phyloP scores from a whole-genome alignment of 1,284 basidiomycete genomes.

The Wallemia hederae region DNA sequence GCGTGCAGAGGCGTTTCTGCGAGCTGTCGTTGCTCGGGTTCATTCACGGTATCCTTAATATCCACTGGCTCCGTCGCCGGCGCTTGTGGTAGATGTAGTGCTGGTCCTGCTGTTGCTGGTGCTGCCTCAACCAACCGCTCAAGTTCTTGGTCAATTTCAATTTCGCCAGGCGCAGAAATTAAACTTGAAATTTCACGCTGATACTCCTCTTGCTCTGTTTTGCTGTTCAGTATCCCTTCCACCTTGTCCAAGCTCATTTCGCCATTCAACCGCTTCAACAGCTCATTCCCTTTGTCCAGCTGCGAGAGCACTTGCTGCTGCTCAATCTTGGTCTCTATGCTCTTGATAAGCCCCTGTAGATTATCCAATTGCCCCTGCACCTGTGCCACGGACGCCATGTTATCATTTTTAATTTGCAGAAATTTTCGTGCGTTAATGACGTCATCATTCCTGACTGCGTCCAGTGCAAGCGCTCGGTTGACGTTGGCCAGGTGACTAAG shows the following conservation, averaged over 20 bases:
- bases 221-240: background rate
- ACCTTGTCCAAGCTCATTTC: background rate
- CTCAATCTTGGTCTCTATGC: background rate
- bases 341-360: background rate
- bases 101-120: no score
- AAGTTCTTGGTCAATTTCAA: background rate
- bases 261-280: background rate
- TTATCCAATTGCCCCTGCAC: background rate
- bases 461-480: background rate
- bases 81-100: no score
- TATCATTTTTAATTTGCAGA: background rate
- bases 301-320: background rate
- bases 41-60: no score
- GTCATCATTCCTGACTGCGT: background rate
- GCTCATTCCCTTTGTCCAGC: background rate
- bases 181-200: background rate
- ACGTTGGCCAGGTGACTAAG: background rate
- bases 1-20: background rate
- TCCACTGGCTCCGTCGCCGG: no score
- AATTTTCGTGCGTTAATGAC: background rate
- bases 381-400: background rate
- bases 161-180: background rate
- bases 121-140: background rate
- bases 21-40: no score
- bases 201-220: background rate